A percentile compares a stretch with the other conserved stretches of the same genome.
Conservation (phyloP, 2,329 filamentous ascomycete genomes). For the Cryphonectria carpinicola region DNA sequence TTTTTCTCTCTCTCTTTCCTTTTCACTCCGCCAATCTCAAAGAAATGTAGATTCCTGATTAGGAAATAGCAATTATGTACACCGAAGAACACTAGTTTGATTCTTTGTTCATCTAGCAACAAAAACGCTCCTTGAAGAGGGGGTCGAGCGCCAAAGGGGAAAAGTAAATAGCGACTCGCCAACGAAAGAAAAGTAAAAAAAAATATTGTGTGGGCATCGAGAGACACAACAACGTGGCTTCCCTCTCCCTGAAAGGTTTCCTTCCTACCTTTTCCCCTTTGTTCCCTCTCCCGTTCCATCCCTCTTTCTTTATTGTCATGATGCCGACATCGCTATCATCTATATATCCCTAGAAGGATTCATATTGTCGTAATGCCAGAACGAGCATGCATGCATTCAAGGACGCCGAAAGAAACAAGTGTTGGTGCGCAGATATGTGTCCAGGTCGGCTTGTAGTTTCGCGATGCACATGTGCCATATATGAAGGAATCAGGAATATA, state of each 20-base stretch:
- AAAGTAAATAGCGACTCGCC: background rate
- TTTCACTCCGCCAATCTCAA: background rate
- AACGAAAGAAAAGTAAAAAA: slow-evolving; percentile 14
- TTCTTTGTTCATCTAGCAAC: slow-evolving; percentile 6
- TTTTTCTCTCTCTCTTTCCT: background rate
- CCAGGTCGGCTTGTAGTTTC: background rate
- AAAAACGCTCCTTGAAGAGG: slow-evolving; percentile 10
- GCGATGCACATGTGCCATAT: slow-evolving; percentile 4
- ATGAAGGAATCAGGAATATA: background rate
- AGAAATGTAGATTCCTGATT: background rate
- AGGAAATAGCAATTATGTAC: slow-evolving; percentile 22
- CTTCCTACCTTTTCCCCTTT: background rate
- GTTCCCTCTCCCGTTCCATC: background rate
- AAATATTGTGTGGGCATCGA: background rate
- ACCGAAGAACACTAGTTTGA: slow-evolving; percentile 2
- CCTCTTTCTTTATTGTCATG: background rate
- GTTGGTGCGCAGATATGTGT: background rate
- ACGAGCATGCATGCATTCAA: background rate
- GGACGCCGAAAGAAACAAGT: background rate
- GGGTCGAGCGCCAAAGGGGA: background rate
- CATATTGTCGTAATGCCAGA: slow-evolving; percentile 2
- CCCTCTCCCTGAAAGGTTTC: background rate
- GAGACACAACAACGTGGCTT: background rate
- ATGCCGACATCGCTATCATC: slow-evolving; percentile 1
- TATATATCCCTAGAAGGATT: background rate